A percentile compares a stretch with the other conserved stretches of the same genome.
phyloP scores from a whole-genome alignment of 768 basidiomycete species.

The Amyloporia xantha region DNA sequence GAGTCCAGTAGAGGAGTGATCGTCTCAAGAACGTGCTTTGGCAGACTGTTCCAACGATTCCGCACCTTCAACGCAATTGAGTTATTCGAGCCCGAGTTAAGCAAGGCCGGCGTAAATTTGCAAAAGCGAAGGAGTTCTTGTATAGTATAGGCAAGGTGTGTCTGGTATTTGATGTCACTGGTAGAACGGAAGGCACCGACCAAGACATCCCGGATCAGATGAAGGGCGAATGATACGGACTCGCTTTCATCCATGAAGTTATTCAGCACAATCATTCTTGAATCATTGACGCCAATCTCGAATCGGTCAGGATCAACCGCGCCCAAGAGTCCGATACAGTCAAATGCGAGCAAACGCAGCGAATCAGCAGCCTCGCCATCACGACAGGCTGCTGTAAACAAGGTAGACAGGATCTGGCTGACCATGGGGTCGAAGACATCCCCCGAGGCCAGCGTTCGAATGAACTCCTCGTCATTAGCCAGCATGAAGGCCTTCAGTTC shows the following conservation, averaged over 20 bases:
- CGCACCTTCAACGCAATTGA: constrained; percentile 61
- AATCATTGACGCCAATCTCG: constrained; percentile 52
- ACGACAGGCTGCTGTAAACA: constrained; percentile 66
- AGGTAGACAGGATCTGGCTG: constrained; percentile 55
- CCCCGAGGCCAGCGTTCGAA: constrained; percentile 65
- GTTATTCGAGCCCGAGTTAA: constrained; percentile 41
- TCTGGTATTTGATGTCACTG: constrained; percentile 90
- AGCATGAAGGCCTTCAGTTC: constrained; percentile 71
- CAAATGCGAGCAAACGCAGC: constrained; percentile 67
- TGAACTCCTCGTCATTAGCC: constrained; percentile 40
- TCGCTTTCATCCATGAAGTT: constrained; percentile 82
- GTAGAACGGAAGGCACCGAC: constrained; percentile 90
- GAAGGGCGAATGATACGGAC: constrained; percentile 70
- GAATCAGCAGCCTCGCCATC: constrained; percentile 72
- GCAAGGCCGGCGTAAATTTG: constrained; percentile 72
- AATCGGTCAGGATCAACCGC: constrained; percentile 94
- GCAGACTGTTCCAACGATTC: constrained; percentile 71
- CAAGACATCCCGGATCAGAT: constrained; percentile 80
- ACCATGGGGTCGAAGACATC: constrained; percentile 80
- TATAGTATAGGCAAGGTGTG: constrained; percentile 81
- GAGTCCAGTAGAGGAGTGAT: constrained; percentile 77
- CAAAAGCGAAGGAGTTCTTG: constrained; percentile 88
- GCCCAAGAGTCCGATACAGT: constrained; percentile 88
- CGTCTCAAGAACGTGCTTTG: constrained; percentile 80
- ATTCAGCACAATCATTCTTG: constrained; percentile 63